phyloP scores from a whole-genome alignment of 164 flowering plant genomes.

The Houttuynia cordata region DNA sequence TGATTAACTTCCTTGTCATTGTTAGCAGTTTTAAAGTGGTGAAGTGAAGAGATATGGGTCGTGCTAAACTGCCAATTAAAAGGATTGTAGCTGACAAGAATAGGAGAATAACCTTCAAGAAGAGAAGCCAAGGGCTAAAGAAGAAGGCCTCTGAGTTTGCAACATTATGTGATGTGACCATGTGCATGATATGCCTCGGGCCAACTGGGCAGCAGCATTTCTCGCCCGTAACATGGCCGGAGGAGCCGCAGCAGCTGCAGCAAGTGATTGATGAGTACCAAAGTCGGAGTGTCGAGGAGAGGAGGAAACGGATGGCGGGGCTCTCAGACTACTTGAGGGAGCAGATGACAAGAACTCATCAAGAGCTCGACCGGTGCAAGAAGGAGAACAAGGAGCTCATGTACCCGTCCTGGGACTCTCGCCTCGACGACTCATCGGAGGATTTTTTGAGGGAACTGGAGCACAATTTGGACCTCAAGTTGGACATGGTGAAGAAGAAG shows the following conservation, averaged over 20 bases:
- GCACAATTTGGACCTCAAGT: constrained; percentile 3
- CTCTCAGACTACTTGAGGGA: constrained; percentile 10
- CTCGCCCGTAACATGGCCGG: constrained; percentile 22
- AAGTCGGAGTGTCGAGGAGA: not conserved
- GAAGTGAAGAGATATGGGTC: constrained; percentile 13
- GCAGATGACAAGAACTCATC: constrained; percentile 7
- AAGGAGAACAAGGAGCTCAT: constrained; percentile 1
- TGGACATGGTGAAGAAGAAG: constrained; percentile 3
- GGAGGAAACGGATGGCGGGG: not conserved
- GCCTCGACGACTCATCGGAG: constrained; percentile 2
- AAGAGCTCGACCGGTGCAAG: constrained; percentile 8
- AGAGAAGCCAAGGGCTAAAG: constrained; percentile 21
- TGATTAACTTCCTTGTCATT: too few species aligned
- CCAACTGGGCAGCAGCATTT: constrained; percentile 7
- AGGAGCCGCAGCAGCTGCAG: constrained; percentile 2
- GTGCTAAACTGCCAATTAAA: constrained; percentile 10
- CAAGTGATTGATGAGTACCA: constrained; percentile 14
- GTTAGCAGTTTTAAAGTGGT: too few species aligned
- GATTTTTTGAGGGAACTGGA: constrained; percentile 7
- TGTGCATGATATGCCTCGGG: constrained; percentile 29
- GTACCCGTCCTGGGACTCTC: constrained; percentile 14
- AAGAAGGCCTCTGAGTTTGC: constrained; percentile 23
- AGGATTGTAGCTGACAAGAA: constrained; percentile 7
- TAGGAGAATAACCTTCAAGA: constrained; percentile 15
- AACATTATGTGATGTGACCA: constrained; percentile 27